phyloP scores from a whole-genome alignment of 495 filamentous ascomycete species.

The Glutinoglossum americanum region DNA sequence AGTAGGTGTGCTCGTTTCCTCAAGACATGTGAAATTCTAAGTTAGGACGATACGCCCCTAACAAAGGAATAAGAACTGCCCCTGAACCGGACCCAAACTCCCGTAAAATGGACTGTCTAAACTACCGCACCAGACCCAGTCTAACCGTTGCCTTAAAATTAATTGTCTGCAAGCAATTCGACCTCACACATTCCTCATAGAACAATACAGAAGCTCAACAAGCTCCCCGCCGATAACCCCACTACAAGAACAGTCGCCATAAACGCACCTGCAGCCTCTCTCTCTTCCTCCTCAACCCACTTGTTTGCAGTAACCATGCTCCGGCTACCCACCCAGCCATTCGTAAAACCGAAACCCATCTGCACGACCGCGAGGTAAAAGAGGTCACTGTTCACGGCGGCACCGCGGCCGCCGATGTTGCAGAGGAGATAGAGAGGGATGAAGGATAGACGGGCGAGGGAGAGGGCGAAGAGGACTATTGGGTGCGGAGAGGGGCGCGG shows the following conservation, averaged over 20 bases:
- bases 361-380: slow-evolving; percentile 80
- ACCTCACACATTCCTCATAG: too few species aligned
- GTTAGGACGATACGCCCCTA: too few species aligned
- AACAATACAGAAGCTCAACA: slow-evolving; percentile 48
- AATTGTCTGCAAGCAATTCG: too few species aligned
- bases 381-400: slow-evolving; percentile 51
- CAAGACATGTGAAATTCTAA: too few species aligned
- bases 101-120: too few species aligned
- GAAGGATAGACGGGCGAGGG: slow-evolving; percentile 42
- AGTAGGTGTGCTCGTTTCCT: too few species aligned
- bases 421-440: slow-evolving; percentile 79
- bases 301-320: slow-evolving; percentile 79
- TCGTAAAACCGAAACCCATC: slow-evolving; percentile 60
- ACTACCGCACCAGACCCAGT: too few species aligned
- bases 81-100: too few species aligned
- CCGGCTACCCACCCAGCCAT: slow-evolving; percentile 62
- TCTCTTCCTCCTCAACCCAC: slow-evolving; percentile 58
- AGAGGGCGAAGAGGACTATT: slow-evolving; percentile 34
- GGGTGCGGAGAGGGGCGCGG: slow-evolving; percentile 43
- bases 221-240: slow-evolving; percentile 64
- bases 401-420: slow-evolving; percentile 50
- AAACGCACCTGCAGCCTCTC: slow-evolving; percentile 77
- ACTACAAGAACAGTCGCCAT: slow-evolving; percentile 78
- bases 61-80: too few species aligned
- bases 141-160: too few species aligned